Base-by-base conservation (phyloP, 305 asterid genomes). In the Solanum hybrid region DNA sequence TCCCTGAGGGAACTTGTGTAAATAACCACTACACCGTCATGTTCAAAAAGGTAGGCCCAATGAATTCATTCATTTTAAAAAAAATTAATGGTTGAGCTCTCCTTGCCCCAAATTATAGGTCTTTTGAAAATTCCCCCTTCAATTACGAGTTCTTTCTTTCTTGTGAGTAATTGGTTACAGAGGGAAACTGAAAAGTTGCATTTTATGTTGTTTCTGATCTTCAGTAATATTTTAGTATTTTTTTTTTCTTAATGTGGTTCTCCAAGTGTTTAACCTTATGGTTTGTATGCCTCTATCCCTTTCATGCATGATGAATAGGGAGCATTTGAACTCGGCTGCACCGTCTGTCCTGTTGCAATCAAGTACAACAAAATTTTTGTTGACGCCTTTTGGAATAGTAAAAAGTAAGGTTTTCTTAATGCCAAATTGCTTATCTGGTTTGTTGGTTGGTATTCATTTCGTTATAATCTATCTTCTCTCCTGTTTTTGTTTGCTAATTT, bases 1-100 rank as follows among this genome's bases (percentile, higher is more conserved):
- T 97, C 91, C 99, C 98, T 2, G 99, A 97, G 93, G 99, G 99
- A 94, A 97, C 99, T 88, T 97, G 99, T 72, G 99, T 96, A 90
- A 97, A 97, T 92, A 97, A 97, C 94, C 97, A 97, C 91, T 98
- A 95, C 93, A 95, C 98, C 77, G 99, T 98, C 92, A 97, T 98
- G 99, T 98, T 98, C 95, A 97, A 98, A 93, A 98, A 98, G 99
- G 99, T 97, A 11, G 61, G 17, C 73, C 22, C 39, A 13, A 57
- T 80, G 32, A 78, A 65, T 90, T 83, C 38, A 41, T 41, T 45
- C 72, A 27, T 41, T 41, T 29, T 10, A 2, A 10, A 10, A 17
- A 17, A 15, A 17, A 20, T 84, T 29, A 84, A 84, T 7, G 41
- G 31, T 84, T 45, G 76, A 51, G 41, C 31, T 84, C 31, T 84